Percentiles rank a stretch among this genome's conserved stretches.
phyloP scores from a whole-genome alignment of 1,284 basidiomycete species.

The Tilletiopsis washingtonensis region DNA sequence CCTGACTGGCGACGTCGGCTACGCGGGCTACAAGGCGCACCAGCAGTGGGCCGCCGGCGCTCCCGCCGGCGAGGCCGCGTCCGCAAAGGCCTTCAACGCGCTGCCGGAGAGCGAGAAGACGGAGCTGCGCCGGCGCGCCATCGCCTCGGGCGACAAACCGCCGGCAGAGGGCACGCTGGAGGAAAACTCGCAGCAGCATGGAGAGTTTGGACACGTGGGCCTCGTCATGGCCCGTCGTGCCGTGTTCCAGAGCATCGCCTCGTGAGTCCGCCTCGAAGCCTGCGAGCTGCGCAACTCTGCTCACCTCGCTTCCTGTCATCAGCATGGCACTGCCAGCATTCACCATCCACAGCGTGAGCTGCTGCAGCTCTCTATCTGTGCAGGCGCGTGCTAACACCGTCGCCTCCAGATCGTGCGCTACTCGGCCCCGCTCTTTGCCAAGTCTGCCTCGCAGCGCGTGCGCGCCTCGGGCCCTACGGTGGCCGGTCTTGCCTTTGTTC shows the following conservation, averaged over 20 bases:
- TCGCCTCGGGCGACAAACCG: neutral
- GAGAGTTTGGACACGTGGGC: constrained; percentile 21
- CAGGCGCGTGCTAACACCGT: neutral
- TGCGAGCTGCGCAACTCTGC: neutral
- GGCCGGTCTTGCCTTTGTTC: constrained; percentile 55
- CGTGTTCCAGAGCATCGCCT: constrained; percentile 43
- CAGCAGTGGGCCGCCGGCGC: constrained; percentile 16
- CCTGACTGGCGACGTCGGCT: constrained; percentile 69
- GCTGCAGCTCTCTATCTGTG: neutral
- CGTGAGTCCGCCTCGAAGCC: constrained; percentile 2
- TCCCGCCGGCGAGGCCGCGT: too few relatives aligned
- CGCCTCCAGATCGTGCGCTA: constrained; percentile 50
- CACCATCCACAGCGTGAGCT: constrained; percentile 36
- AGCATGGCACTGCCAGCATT: constrained; percentile 19
- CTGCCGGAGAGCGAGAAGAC: constrained; percentile 9
- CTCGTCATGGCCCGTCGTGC: constrained; percentile 31
- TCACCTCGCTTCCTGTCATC: too few relatives aligned
- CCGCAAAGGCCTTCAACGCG: too few relatives aligned
- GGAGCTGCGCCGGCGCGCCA: constrained; percentile 8
- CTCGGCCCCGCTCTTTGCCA: constrained; percentile 65
- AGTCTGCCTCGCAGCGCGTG: constrained; percentile 58
- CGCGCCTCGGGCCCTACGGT: constrained; percentile 72
- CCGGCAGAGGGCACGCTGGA: neutral
- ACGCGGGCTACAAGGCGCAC: constrained; percentile 66
- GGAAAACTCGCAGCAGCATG: constrained; percentile 11